Evolutionary conservation across 176 grass and related monocot species (phyloP).

Genomic region (Juncus inflexus): DNA sequence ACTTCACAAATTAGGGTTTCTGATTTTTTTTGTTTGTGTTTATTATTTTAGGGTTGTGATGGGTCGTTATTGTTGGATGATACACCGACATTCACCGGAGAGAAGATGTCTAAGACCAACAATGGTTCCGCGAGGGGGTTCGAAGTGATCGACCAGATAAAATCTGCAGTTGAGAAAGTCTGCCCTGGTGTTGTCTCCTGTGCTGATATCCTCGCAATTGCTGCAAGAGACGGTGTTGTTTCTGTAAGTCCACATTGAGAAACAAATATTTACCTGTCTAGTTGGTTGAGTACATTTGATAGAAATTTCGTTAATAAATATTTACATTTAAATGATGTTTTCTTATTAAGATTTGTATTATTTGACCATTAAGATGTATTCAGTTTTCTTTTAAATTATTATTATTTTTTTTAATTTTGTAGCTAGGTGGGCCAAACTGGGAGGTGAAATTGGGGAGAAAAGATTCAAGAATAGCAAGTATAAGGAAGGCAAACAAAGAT

Average conservation of each 20-base stretch:
- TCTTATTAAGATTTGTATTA: not conserved
- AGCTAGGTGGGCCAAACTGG: conserved; percentile 56
- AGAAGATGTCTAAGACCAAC: conserved; percentile 61
- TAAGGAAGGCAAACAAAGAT: conserved; percentile 12
- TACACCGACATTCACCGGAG: conserved; percentile 40
- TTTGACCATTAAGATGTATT: not conserved
- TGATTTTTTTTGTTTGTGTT: not conserved
- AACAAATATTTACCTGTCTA: too few relatives aligned
- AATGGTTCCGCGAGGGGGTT: conserved; percentile 50
- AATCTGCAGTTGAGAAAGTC: conserved; percentile 46
- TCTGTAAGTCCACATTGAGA: conserved; percentile 20
- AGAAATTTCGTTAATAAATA: not conserved
- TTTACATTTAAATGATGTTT: not conserved
- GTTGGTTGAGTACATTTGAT: not conserved
- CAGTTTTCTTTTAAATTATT: not conserved
- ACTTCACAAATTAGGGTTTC: too few relatives aligned
- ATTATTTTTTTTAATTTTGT: not conserved
- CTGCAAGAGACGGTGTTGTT: conserved; percentile 48
- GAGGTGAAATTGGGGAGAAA: conserved; percentile 54
- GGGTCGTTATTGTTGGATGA: conserved; percentile 70
- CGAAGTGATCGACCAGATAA: conserved; percentile 62
- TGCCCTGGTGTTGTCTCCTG: conserved; percentile 84
- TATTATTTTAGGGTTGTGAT: conserved; percentile 53
- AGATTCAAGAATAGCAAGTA: conserved; percentile 41
- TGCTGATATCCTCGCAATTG: conserved; percentile 76